Percentiles rank a stretch among this genome's conserved stretches.
These are phyloP conservation scores for Paramarasmius palmivorus DNA, from an alignment of 1,284 basidiomycete genomes.

Conservation along the genomic window DNA sequence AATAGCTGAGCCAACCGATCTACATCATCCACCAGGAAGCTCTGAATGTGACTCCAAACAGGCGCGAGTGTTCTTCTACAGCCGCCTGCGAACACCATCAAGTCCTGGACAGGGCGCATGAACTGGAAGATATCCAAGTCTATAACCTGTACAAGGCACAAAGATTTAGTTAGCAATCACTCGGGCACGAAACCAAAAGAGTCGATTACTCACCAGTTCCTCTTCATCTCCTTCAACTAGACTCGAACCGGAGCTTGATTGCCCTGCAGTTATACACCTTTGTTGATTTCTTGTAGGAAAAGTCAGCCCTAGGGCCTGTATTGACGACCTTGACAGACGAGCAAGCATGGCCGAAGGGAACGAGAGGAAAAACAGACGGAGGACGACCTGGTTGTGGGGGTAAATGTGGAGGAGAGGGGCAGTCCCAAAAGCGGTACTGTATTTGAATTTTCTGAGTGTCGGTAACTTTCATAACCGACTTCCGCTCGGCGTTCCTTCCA, in stretches of 20 bases:
- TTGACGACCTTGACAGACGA: slow-evolving; percentile 10
- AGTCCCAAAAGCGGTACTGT: too few species aligned
- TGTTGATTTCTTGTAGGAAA: slow-evolving; percentile 4
- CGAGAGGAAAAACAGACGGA: neutral
- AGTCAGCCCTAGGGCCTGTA: slow-evolving; percentile 10
- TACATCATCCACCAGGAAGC: slow-evolving; percentile 31
- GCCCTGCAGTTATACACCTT: slow-evolving; percentile 5
- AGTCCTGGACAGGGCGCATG: slow-evolving; percentile 22
- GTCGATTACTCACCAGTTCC: slow-evolving; percentile 18
- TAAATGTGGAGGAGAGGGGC: too few species aligned
- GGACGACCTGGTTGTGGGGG: too few species aligned
- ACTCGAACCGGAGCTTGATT: neutral
- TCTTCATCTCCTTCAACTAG: slow-evolving; percentile 21
- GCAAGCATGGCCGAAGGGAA: slow-evolving; percentile 5
- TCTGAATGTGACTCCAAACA: slow-evolving; percentile 31
- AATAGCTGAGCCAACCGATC: slow-evolving; percentile 35
- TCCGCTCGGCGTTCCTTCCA: too few species aligned
- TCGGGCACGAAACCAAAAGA: too few species aligned
- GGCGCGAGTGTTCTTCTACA: slow-evolving; percentile 32
- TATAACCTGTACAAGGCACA: slow-evolving; percentile 33
- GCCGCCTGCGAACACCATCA: slow-evolving; percentile 22
- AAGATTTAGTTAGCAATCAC: too few species aligned
- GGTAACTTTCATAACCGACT: too few species aligned
- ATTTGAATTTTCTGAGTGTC: too few species aligned
- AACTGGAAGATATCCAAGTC: slow-evolving; percentile 30